These are phyloP conservation scores for Globisporangium camurandrum DNA, from an alignment of 352 stramenopile species.

Conservation along the genomic window DNA sequence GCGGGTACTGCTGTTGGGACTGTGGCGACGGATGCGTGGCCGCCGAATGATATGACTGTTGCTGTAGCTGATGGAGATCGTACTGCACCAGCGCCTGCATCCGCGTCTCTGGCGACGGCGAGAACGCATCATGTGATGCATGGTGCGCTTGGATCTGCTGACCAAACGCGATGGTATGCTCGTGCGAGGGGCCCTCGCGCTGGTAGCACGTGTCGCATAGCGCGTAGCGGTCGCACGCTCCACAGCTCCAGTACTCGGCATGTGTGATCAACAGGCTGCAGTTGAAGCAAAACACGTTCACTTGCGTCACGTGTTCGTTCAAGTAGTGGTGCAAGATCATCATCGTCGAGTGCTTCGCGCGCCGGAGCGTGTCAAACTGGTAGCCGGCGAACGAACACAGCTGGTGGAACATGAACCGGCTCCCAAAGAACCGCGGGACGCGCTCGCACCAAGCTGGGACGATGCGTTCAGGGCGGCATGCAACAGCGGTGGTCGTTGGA, in stretches of 20 bases:
- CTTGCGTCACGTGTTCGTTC: slow-evolving; percentile 59
- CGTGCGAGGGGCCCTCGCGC: slow-evolving; percentile 32
- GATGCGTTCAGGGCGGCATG: slow-evolving; percentile 27
- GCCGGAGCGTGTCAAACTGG: slow-evolving; percentile 84
- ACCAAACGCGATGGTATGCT: slow-evolving; percentile 42
- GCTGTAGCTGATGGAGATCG: no score
- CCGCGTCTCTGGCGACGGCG: neutral
- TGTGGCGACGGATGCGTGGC: neutral
- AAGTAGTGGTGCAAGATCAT: slow-evolving; percentile 88
- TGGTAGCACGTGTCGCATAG: slow-evolving; percentile 68
- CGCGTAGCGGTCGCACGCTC: slow-evolving; percentile 40
- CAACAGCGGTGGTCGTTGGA: neutral
- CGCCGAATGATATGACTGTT: neutral
- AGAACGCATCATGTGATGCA: neutral
- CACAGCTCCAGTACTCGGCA: slow-evolving; percentile 59
- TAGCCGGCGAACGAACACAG: slow-evolving; percentile 67
- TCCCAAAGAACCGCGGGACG: slow-evolving; percentile 76
- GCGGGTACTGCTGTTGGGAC: neutral
- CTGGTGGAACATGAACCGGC: slow-evolving; percentile 85
- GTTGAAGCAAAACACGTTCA: slow-evolving; percentile 71
- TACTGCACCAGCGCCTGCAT: neutral
- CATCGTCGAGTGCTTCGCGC: slow-evolving; percentile 87
- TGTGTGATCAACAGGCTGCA: slow-evolving; percentile 77
- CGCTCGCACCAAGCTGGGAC: slow-evolving; percentile 45
- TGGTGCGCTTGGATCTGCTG: slow-evolving; percentile 3